A percentile compares a stretch with the other conserved stretches of the same genome.
Evolutionary conservation across 2,329 filamentous ascomycete genomes (phyloP).

Genomic region (Ophiostoma piceae): DNA sequence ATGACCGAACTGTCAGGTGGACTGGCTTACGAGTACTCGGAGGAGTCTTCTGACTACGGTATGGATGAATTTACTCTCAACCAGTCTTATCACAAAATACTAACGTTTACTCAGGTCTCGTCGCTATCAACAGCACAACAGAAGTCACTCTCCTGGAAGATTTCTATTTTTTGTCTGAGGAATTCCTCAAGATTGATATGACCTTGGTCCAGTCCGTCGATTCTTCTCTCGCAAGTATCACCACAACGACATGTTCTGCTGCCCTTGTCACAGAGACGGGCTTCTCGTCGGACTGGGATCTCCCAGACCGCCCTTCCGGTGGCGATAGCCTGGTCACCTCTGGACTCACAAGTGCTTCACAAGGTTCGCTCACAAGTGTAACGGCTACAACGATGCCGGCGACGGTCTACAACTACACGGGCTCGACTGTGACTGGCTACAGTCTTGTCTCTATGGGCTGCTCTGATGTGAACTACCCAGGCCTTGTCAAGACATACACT

Average conservation of each 20-base stretch:
- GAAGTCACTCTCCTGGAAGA: not conserved
- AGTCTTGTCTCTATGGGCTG: conserved; percentile 54
- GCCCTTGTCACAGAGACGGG: not conserved
- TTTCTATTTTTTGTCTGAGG: not conserved
- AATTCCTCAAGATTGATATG: not conserved
- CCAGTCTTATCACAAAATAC: not conserved
- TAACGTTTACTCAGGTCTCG: not conserved
- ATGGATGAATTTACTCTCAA: conserved; percentile 38
- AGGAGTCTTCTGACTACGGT: conserved; percentile 85
- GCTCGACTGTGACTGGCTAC: conserved; percentile 69
- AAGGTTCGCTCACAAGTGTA: not conserved
- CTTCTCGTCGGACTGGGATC: not conserved
- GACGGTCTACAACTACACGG: conserved; percentile 49
- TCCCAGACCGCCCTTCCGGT: not conserved
- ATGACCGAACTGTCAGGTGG: conserved; percentile 88
- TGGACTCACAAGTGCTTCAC: not conserved
- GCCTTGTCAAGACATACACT: not conserved
- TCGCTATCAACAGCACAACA: not conserved
- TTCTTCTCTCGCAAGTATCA: not conserved
- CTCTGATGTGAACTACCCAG: conserved; percentile 3
- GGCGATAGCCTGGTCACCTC: not conserved
- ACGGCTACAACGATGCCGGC: conserved; percentile 39
- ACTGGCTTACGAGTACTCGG: conserved; percentile 98
- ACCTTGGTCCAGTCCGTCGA: not conserved
- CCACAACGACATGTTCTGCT: not conserved